phyloP scores from a whole-genome alignment of 257 asterid genomes.

The Handroanthus guayacan region DNA sequence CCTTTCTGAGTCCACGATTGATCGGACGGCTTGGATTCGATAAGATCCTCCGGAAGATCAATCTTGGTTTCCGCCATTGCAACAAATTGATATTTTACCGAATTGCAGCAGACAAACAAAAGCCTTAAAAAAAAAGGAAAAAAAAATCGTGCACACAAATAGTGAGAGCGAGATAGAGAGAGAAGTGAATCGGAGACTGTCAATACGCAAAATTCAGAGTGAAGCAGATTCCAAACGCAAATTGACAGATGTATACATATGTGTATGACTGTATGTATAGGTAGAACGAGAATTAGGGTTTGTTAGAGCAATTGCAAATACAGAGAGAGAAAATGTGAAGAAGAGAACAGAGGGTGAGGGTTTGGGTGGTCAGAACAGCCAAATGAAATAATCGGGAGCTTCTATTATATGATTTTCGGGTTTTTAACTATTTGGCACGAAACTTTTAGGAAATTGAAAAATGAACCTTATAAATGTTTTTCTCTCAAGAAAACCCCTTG shows the following conservation, averaged over 20 bases:
- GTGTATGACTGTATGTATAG: conserved; percentile 30
- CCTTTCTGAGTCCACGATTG: conserved; percentile 86
- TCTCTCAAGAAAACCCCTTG: too few relatives aligned
- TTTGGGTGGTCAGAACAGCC: conserved; percentile 77
- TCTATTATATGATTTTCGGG: not conserved
- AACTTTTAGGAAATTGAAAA: too few relatives aligned
- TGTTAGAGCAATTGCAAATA: conserved; percentile 49
- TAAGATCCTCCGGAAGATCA: conserved; percentile 82
- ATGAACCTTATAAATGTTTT: too few relatives aligned
- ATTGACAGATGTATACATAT: conserved; percentile 31
- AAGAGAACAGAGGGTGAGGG: conserved; percentile 59
- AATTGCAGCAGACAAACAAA: conserved; percentile 28
- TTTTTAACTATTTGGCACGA: not conserved
- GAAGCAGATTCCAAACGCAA: conserved; percentile 29
- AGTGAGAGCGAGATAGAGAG: conserved; percentile 36
- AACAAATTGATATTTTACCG: conserved; percentile 38
- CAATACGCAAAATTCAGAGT: conserved; percentile 17
- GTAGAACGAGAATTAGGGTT: conserved; percentile 53
- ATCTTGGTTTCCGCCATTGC: conserved; percentile 81
- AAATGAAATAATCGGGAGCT: conserved; percentile 49
- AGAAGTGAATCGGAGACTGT: conserved; percentile 33
- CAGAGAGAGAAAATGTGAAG: conserved; percentile 39
- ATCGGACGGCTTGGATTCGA: conserved; percentile 65
- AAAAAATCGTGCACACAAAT: not conserved
- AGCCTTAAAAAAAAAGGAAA: conserved; percentile 30